Evolutionary conservation across 2,329 filamentous ascomycete species (phyloP), one percentile per base, ranked within the genome.

Genomic region (Pseudogymnoascus sp.): DNA sequence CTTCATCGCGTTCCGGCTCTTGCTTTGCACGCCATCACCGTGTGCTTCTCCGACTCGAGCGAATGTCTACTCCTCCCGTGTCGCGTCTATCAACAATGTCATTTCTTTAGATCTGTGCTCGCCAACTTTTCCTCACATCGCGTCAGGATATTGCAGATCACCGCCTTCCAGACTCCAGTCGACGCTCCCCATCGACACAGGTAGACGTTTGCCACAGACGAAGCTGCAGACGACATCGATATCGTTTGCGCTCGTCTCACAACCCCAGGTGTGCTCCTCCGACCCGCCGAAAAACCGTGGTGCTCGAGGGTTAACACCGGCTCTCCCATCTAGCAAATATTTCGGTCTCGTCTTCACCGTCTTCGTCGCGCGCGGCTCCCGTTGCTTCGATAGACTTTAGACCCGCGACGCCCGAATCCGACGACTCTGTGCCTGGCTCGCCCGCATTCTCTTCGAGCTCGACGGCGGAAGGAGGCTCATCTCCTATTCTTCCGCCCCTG

Each of bases 211-310:
- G 63, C 19, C 37, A 62, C 11, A 72, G 71, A 73, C 75, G 80
- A 81, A 82, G 83, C 77, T 78, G 81, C 82, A 83, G 83, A 80
- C 83, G 83, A 83, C 75, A 73, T 70, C 66, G 73, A 68, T 70
- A 73, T 83, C 82, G 83, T 86, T 83, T 86, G 83, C 80, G 76
- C 82, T 85, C 83, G 81, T 85, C 83, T 77, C 79, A 81, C 83
- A 73, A 80, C 73, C 77, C 81, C 83, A 73, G 80, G 79, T 68
- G 65, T 62, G 65, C 64, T 62, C 59, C 62, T 65, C 61, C 56
- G 60, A 26, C 59, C 67, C 50, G 29, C 10, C 50, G 23, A 35
- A 19, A 19, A 19, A 6, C 3, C 29, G 23, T 31, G 31, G 44
- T 46, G 37, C 38, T 46, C 13, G 19, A 11, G 23, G 19, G 37